These are phyloP conservation scores for Coprinopsis marcescibilis DNA, from an alignment of 768 basidiomycete genomes.

Conservation along the genomic window DNA sequence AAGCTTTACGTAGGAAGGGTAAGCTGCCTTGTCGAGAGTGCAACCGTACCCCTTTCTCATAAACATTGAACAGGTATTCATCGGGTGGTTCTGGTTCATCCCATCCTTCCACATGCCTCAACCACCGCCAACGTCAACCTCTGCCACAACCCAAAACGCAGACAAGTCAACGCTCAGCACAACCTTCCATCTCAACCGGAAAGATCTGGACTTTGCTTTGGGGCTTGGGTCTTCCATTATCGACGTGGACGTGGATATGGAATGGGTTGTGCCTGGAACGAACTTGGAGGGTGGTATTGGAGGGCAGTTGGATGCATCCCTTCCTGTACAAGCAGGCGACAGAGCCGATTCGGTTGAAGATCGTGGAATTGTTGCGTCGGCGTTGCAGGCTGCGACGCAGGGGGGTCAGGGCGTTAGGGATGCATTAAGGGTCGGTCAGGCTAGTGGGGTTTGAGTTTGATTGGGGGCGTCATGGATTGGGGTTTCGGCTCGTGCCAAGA, in stretches of 20 bases:
- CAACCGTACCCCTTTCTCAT: background rate
- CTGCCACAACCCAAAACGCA: constrained; percentile 15
- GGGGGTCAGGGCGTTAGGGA: background rate
- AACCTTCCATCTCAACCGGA: constrained; percentile 42
- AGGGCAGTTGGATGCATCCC: background rate
- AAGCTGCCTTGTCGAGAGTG: constrained; percentile 10
- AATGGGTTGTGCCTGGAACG: constrained; percentile 30
- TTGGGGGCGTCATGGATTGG: too few species aligned
- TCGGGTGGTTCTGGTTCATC: constrained; percentile 86
- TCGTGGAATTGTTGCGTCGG: background rate
- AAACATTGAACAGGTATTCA: constrained; percentile 44
- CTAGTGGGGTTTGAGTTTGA: constrained; percentile 2
- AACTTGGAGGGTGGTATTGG: background rate
- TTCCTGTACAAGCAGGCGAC: background rate
- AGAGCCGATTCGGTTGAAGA: background rate
- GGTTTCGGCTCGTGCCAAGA: too few species aligned
- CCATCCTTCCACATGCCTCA: constrained; percentile 76
- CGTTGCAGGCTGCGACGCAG: constrained; percentile 2
- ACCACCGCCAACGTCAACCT: too few species aligned
- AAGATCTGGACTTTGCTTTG: constrained; percentile 74
- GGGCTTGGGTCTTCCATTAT: constrained; percentile 65
- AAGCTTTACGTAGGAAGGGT: constrained; percentile 75
- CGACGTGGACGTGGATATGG: constrained; percentile 60
- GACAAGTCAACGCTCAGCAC: constrained; percentile 19
- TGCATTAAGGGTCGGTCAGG: constrained; percentile 9